Evolutionary conservation across 2,329 filamentous ascomycete genomes (phyloP).

Genomic region (Phoma herbarum): DNA sequence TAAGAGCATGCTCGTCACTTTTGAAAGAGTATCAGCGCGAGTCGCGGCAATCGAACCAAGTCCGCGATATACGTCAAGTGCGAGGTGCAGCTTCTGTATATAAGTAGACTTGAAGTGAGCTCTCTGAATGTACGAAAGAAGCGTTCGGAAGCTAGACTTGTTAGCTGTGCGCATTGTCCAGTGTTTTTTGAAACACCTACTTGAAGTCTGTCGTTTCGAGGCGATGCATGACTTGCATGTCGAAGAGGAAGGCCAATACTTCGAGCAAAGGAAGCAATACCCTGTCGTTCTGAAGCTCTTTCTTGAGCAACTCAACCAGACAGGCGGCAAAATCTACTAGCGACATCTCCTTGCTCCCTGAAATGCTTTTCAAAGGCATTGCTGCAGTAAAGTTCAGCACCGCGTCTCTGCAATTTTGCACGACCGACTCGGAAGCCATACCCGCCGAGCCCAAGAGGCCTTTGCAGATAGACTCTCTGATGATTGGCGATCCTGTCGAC

Average conservation of each 20-base stretch:
- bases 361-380: slow-evolving; percentile 26
- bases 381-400: slow-evolving; percentile 59
- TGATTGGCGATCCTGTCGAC: slow-evolving; percentile 14
- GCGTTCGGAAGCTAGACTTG: slow-evolving; percentile 58
- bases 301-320: slow-evolving; percentile 42
- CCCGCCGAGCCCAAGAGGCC: slow-evolving; percentile 78
- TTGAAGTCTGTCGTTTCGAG: slow-evolving; percentile 61
- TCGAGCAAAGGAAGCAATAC: slow-evolving; percentile 80
- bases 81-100: slow-evolving; percentile 81
- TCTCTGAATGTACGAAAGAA: slow-evolving; percentile 78
- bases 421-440: slow-evolving; percentile 77
- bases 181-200: slow-evolving; percentile 44
- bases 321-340: slow-evolving; percentile 38
- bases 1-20: slow-evolving; percentile 75
- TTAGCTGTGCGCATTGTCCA: not conserved
- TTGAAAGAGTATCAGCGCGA: slow-evolving; percentile 67
- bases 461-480: slow-evolving; percentile 62
- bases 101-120: slow-evolving; percentile 84
- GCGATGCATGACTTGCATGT: slow-evolving; percentile 55
- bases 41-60: slow-evolving; percentile 65
- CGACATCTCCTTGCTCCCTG: slow-evolving; percentile 26
- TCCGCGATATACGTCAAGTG: slow-evolving; percentile 79
- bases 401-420: slow-evolving; percentile 73
- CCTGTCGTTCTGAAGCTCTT: slow-evolving; percentile 65
- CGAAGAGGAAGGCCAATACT: slow-evolving; percentile 74